Percentiles rank a stretch among this genome's conserved stretches.
Evolutionary conservation across 352 stramenopile genomes (phyloP).

Genomic region (Pythium brassicae): DNA sequence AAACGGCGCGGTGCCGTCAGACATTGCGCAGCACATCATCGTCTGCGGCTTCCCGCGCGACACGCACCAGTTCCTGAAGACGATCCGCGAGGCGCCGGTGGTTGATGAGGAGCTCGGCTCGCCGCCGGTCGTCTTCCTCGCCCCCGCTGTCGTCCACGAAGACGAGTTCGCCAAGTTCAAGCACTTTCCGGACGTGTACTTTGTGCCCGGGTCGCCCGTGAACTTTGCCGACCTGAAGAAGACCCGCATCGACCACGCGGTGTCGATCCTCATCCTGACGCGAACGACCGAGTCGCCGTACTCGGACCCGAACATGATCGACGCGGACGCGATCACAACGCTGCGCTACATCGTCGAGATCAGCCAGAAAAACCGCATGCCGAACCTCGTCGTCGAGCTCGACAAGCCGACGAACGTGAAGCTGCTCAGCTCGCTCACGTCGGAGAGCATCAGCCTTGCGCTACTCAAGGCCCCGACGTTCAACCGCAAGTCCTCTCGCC

Average conservation of each 20-base stretch:
- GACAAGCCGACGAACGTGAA: constrained; percentile 76
- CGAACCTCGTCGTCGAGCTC: constrained; percentile 71
- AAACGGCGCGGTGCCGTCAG: constrained; percentile 27
- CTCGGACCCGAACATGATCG: constrained; percentile 77
- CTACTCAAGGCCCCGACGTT: constrained; percentile 37
- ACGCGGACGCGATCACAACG: constrained; percentile 77
- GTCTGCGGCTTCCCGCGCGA: constrained; percentile 65
- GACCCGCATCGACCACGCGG: constrained; percentile 52
- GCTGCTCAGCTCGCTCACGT: constrained; percentile 64
- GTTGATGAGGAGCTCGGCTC: constrained; percentile 33
- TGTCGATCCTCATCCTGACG: constrained; percentile 64
- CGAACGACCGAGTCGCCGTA: constrained; percentile 43
- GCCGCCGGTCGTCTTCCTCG: constrained; percentile 53
- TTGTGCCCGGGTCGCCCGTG: constrained; percentile 64
- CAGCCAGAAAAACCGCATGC: constrained; percentile 54
- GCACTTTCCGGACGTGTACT: constrained; percentile 57
- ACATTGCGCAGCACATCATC: constrained; percentile 53
- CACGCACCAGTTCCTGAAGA: constrained; percentile 68
- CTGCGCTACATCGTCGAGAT: constrained; percentile 82
- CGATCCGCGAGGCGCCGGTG: constrained; percentile 51
- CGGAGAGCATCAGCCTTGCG: constrained; percentile 36
- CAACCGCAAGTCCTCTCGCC: constrained; percentile 33
- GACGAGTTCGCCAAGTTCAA: constrained; percentile 49
- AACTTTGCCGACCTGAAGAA: constrained; percentile 71
- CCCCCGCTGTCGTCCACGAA: constrained; percentile 41